Percentiles rank a stretch among this genome's conserved stretches.
These are phyloP conservation scores for Haematococcus lacustris DNA, from an alignment of 139 green algal genomes.

Conservation along the genomic window DNA sequence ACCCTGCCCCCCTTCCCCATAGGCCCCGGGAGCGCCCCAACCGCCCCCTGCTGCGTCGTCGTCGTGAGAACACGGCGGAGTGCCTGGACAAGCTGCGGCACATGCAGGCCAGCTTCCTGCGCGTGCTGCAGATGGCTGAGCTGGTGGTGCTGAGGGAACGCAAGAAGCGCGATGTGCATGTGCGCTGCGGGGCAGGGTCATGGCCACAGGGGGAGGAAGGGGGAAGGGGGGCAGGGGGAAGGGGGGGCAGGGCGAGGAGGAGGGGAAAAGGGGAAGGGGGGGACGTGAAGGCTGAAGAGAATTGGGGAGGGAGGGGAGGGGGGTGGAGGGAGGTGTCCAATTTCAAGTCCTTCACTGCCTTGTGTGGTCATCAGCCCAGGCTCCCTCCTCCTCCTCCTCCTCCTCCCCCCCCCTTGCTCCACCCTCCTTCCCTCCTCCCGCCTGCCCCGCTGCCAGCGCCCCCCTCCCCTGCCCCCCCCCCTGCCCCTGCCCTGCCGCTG, in stretches of 20 bases:
- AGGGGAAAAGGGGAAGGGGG: neutral
- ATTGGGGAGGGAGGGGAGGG: neutral
- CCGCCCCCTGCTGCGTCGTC: constrained; percentile 80
- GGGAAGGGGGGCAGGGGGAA: neutral
- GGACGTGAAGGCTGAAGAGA: neutral
- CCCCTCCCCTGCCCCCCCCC: neutral
- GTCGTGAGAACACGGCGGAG: constrained; percentile 72
- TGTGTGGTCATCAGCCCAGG: neutral
- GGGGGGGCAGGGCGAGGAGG: too few species aligned
- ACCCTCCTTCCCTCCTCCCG: neutral
- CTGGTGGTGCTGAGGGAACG: constrained; percentile 58
- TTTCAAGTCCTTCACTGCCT: neutral
- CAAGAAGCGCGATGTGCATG: constrained; percentile 63
- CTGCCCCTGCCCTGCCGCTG: neutral
- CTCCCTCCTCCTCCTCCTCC: neutral
- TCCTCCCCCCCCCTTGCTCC: neutral
- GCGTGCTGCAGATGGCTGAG: constrained; percentile 52
- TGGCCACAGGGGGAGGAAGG: neutral
- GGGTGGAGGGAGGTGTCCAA: neutral
- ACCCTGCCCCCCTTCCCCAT: too few species aligned
- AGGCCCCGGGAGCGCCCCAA: constrained; percentile 81
- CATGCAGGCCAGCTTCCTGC: constrained; percentile 60
- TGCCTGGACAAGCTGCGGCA: constrained; percentile 73
- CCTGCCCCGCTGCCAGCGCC: neutral
- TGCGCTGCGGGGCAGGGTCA: constrained; percentile 6